phyloP scores from a whole-genome alignment of 257 asterid genomes.

The Paraleonurus japonicus region DNA sequence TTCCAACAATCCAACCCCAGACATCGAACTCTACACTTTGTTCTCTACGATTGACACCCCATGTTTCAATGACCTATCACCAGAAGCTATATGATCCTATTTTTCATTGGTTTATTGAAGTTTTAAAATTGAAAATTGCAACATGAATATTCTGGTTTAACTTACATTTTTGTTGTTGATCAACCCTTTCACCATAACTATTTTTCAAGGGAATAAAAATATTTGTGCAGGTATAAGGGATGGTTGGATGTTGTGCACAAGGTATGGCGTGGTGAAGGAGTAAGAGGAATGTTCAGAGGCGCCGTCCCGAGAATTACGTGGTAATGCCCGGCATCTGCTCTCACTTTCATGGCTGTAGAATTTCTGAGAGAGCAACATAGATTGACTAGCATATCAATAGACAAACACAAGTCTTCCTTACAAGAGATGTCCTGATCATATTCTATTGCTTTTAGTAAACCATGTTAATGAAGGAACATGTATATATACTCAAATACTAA shows the following conservation, averaged over 20 bases:
- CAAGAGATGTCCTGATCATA: slow-evolving; percentile 46
- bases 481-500: not conserved
- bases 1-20: not conserved
- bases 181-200: not conserved
- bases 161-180: not conserved
- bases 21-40: not conserved
- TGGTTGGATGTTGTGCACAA: slow-evolving; percentile 62
- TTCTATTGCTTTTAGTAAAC: not conserved
- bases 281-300: slow-evolving; percentile 72
- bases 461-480: slow-evolving; percentile 14
- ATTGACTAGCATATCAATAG: slow-evolving; percentile 48
- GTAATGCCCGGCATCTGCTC: slow-evolving; percentile 88
- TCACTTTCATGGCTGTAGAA: slow-evolving; percentile 85
- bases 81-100: not conserved
- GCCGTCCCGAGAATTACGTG: slow-evolving; percentile 67
- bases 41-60: no score
- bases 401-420: slow-evolving; percentile 54
- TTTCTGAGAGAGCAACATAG: slow-evolving; percentile 60
- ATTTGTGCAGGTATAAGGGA: slow-evolving; percentile 59
- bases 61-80: no score
- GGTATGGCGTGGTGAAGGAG: slow-evolving; percentile 75
- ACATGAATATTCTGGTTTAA: no score
- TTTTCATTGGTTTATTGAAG: not conserved
- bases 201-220: not conserved
- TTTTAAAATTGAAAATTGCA: not conserved